These are phyloP conservation scores for Inonotus hispidus DNA, from an alignment of 1,284 basidiomycete species.

Conservation along the genomic window DNA sequence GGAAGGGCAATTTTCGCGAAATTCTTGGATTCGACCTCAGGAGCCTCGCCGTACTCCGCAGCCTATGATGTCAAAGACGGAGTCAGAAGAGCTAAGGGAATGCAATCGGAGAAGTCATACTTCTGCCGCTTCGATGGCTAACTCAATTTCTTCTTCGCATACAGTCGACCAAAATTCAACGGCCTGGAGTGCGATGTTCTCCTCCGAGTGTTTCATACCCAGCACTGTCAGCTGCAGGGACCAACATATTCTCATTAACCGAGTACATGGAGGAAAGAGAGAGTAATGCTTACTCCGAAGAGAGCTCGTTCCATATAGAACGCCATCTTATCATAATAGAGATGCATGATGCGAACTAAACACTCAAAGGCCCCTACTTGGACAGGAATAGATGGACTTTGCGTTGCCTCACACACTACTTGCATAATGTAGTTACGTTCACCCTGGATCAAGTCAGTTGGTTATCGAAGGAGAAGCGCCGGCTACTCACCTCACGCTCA, in stretches of 20 bases:
- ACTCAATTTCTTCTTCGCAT: slow-evolving; percentile 94
- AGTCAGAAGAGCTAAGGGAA: slow-evolving; percentile 15
- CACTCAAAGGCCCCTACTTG: slow-evolving; percentile 95
- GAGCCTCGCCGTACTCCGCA: slow-evolving; percentile 85
- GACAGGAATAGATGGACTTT: slow-evolving; percentile 72
- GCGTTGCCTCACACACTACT: slow-evolving; percentile 98
- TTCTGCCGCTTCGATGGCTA: slow-evolving; percentile 90
- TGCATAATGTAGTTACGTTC: slow-evolving; percentile 99
- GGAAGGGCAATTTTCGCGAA: slow-evolving; percentile 94
- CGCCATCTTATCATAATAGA: slow-evolving; percentile 99
- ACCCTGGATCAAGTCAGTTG: slow-evolving; percentile 48
- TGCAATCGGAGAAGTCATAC: slow-evolving; percentile 36
- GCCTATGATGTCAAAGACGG: slow-evolving; percentile 47
- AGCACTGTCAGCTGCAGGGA: slow-evolving; percentile 85
- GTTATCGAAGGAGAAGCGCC: slow-evolving; percentile 1
- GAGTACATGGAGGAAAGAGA: neutral
- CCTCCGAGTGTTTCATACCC: slow-evolving; percentile 94
- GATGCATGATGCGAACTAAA: slow-evolving; percentile 93
- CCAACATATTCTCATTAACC: slow-evolving; percentile 1
- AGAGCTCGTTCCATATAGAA: slow-evolving; percentile 99
- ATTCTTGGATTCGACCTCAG: slow-evolving; percentile 82
- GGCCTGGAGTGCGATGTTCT: slow-evolving; percentile 91
- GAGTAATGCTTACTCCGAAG: slow-evolving; percentile 74
- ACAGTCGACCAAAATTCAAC: slow-evolving; percentile 99
- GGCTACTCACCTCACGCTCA: slow-evolving; percentile 76